Evolutionary conservation across 768 basidiomycete species (phyloP), one percentile per base, ranked within the genome.

Genomic region (Pisolithus albus): DNA sequence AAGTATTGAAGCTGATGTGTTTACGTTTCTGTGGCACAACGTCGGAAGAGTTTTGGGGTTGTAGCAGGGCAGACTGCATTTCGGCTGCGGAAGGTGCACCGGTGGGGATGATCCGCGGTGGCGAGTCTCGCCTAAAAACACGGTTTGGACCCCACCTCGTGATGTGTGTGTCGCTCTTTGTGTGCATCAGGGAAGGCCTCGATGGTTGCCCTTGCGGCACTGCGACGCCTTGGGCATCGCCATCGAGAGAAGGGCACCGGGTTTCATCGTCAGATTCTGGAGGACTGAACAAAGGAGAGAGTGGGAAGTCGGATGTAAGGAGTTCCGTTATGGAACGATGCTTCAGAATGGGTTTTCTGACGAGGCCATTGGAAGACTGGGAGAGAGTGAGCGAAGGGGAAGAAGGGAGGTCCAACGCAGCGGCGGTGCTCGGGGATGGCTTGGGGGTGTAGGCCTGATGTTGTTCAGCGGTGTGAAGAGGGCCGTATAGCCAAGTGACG

Each of bases 401-500:
- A 1, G 59, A 67, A 26, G 75, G 60, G 19, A 75, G 65, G 57
- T 68, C 70, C 50, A 70, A 62, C 16, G 66, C 64, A 30, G 72
- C 67, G 9, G 69, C 61, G 0, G 61, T 63, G 36, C 68, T 69
- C 16, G 71, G 71, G 1, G 72, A 68, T 7, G 75, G 68, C 47
- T 62, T 63, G 36, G 77, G 78, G 0, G 83, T 82, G 4, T 84
- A 86, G 4, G 83, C 21, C 21, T 23, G 76, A 72, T 86, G 88
- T 58, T 92, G 91, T 42, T 84, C 82, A n/a, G 91, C 92, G 1
- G 92, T 91, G 67, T 99, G 95, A 0, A 99, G 75, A 19, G 95
- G 95, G 0, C 95, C 95, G 62, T 99, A 98, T 0, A 99, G 81
- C 95, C 95, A 99, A 2, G 96, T 99, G 38, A 98, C 95, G 66